Evolutionary conservation across 768 basidiomycete genomes (phyloP).

Genomic region (Tulasnella calospora): DNA sequence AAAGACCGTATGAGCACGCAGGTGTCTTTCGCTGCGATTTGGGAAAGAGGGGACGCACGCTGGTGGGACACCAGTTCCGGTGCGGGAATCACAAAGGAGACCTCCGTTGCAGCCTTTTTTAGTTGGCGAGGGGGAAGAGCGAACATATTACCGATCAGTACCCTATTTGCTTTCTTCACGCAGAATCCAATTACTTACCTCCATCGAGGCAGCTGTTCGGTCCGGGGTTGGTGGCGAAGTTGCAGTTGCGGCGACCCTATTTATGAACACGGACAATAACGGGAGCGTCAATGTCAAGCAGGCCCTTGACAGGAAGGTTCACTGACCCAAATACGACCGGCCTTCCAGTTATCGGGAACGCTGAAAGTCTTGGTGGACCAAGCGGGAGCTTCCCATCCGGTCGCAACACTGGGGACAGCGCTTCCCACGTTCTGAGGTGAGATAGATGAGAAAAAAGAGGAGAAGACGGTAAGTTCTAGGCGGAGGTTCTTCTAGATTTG

Average conservation of each 20-base stretch:
- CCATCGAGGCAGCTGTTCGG: constrained; percentile 40
- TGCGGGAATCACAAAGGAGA: constrained; percentile 37
- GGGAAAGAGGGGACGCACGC: constrained; percentile 14
- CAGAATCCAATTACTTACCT: constrained; percentile 34
- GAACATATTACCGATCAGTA: neutral
- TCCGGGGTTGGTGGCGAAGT: constrained; percentile 38
- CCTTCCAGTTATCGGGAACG: constrained; percentile 60
- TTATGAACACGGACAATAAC: too few relatives aligned
- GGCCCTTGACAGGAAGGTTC: neutral
- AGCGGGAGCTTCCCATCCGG: constrained; percentile 30
- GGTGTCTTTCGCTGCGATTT: neutral
- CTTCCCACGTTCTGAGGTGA: constrained; percentile 48
- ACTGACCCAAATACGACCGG: constrained; percentile 60
- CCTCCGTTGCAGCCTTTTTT: constrained; percentile 33
- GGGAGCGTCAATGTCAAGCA: neutral
- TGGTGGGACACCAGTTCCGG: constrained; percentile 38
- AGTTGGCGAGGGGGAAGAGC: neutral
- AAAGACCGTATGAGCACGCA: neutral
- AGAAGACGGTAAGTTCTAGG: neutral
- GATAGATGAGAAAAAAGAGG: neutral
- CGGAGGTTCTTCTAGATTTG: neutral
- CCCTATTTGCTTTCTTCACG: neutral
- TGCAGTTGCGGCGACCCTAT: constrained; percentile 41
- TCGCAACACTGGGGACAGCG: constrained; percentile 39
- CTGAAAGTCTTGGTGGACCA: constrained; percentile 44